Evolutionary conservation across 345 rosid species (phyloP), one percentile per base, ranked within the genome.

Genomic region (Gossypium herbaceum): DNA sequence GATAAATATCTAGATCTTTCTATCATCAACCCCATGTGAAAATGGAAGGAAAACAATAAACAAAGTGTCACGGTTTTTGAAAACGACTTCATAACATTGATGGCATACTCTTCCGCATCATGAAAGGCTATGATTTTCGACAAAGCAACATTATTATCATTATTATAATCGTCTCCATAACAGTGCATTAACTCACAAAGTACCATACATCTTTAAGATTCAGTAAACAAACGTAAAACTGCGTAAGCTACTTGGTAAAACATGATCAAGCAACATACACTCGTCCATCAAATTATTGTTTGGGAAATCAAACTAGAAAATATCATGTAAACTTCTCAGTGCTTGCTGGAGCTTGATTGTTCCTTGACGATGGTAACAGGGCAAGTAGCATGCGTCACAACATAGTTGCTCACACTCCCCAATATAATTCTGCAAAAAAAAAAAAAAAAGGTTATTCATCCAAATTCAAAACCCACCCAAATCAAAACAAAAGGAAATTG

Each of bases 401-500:
- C 84, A 27, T 72, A 81, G 89, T 79, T 84, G 78, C 91, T 87
- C 75, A 87, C 91, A 68, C 91, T 87, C 20, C 91, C 98, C 82
- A 92, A 72, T 64, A 94, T 65, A 4, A 94, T 88, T 95, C 98
- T 94, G 93, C 77, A 34, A 34, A 34, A 34, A 34, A 34, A 34
- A 34, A 34, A 34, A 34, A 34, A 27, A 2, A 3, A 29, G 7
- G 41, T 34, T 34, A 5, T 34, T 34, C 41, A 34, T 34, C 41
- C 7, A 34, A 5, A 34, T 34, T 5, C 41, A 34, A 34, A 34
- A 5, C 41, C 63, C 67, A 58, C 58, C 17, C 61, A 68, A 7
- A 25, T 57, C 57, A 47, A 24, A 50, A 24, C 52, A 39, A 24
- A 15, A 50, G 16, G 59, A 47, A 9, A 15, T 29, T 34, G 39